These are phyloP conservation scores for Phialocephala sp. DNA, from an alignment of 2,329 filamentous ascomycete species.

Conservation along the genomic window DNA sequence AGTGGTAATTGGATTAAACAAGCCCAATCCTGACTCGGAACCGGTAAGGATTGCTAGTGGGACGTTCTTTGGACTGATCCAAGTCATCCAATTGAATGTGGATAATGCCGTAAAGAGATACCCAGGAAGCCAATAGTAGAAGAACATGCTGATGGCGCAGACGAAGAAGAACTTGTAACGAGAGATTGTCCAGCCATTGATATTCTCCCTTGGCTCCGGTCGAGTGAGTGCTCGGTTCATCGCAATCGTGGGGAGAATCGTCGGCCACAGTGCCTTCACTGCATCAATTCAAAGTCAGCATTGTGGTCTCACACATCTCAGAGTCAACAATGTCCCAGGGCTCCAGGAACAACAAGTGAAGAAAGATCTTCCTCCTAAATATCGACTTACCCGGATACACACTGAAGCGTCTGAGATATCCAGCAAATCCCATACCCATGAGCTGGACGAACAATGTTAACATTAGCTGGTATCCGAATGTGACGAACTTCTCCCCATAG, in stretches of 20 bases:
- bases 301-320: neutral
- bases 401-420: constrained; percentile 27
- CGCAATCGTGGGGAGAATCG: constrained; percentile 26
- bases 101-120: constrained; percentile 42
- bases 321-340: neutral
- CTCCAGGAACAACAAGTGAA: neutral
- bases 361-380: neutral
- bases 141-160: constrained; percentile 24
- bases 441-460: constrained; percentile 38
- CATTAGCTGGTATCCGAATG: constrained; percentile 49
- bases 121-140: constrained; percentile 42
- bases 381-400: constrained; percentile 24
- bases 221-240: constrained; percentile 29
- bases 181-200: constrained; percentile 36
- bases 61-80: constrained; percentile 29
- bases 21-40: constrained; percentile 47
- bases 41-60: constrained; percentile 51
- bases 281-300: neutral
- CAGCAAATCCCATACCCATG: constrained; percentile 33
- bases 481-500: constrained; percentile 48
- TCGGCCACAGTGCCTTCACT: constrained; percentile 28
- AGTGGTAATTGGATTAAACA: constrained; percentile 55
- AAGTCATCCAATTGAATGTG: constrained; percentile 42
- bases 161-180: constrained; percentile 32
- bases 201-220: constrained; percentile 29